Evolutionary conservation across 345 rosid species (phyloP).

Genomic region (Geranium brycei): DNA sequence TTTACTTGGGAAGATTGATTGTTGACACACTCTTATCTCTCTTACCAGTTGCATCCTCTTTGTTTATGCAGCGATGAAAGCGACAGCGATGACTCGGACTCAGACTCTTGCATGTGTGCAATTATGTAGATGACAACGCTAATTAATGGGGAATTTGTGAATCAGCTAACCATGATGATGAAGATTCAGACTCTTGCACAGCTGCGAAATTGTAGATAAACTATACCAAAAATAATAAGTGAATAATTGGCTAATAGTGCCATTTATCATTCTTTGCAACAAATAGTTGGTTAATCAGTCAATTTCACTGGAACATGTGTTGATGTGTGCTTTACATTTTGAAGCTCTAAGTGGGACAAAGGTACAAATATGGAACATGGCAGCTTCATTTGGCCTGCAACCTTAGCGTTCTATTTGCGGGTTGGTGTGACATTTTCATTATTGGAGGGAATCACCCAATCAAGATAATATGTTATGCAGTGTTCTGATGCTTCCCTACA

Average conservation of each 20-base stretch:
- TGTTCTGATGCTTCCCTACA: no score
- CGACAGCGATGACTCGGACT: neutral
- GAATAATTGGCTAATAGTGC: no score
- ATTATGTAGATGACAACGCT: neutral
- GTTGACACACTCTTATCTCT: neutral
- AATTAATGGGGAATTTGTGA: neutral
- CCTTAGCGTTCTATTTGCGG: no score
- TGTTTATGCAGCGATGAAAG: neutral
- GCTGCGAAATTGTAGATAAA: no score
- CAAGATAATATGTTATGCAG: no score
- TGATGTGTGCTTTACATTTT: neutral
- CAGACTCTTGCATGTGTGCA: neutral
- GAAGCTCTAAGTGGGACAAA: neutral
- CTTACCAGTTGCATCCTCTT: neutral
- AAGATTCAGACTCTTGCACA: no score
- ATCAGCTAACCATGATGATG: neutral
- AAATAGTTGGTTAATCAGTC: no score
- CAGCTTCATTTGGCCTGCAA: neutral
- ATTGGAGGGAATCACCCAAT: no score
- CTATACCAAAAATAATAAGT: no score
- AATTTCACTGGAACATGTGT: neutral
- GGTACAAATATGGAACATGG: neutral
- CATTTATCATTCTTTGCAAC: neutral
- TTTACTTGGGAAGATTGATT: neutral
- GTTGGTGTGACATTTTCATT: no score